Evolutionary conservation across 2,329 filamentous ascomycete genomes (phyloP), one percentile per base, ranked within the genome.

Genomic region (Sporothrix luriei): DNA sequence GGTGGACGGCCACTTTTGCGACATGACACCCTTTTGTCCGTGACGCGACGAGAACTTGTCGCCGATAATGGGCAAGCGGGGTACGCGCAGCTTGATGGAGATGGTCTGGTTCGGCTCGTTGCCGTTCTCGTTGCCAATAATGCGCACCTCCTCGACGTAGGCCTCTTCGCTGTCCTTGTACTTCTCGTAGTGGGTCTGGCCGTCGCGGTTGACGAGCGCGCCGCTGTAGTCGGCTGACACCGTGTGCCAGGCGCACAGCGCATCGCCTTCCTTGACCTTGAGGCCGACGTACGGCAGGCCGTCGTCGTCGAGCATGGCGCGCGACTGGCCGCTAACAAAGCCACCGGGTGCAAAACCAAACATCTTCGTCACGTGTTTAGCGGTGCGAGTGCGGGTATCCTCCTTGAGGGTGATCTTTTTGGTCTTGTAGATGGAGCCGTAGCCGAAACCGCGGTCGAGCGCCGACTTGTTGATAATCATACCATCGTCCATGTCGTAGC

Each of bases 401-500:
- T 97, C 93, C 75, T 93, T 91, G 21, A 98, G 85, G 48, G 91
- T 88, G 77, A 95, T 89, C 77, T 96, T 91, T 82, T 98, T 97
- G 10, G 93, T 97, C 83, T 99, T 99, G 85, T 97, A 99, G 75
- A 99, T 93, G 5, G 94, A 96, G 69, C 95, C 95, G 76, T 98
- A 89, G 49, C 93, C 94, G 76, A 99, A 98, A 16, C 95, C 95
- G 74, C 95, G 89, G 80, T 99, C 95, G 79, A 97, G 93, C 2
- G 94, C 90, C 24, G 93, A 97, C 79, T 98, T 98, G 84, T 98
- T 98, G 78, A 99, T 85, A 78, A 99, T 98, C 94, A 98, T 98
- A 78, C 95, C 95, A 82, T 99, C 95, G 84, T 99, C 95, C 95
- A 99, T 99, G 85, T 99, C 95, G 81, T 98, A 99, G 66, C 94